Evolutionary conservation across 371 early-diverging fungal genomes (phyloP), one percentile per base, ranked within the genome.

Genomic region (Rhizopus delemar): DNA sequence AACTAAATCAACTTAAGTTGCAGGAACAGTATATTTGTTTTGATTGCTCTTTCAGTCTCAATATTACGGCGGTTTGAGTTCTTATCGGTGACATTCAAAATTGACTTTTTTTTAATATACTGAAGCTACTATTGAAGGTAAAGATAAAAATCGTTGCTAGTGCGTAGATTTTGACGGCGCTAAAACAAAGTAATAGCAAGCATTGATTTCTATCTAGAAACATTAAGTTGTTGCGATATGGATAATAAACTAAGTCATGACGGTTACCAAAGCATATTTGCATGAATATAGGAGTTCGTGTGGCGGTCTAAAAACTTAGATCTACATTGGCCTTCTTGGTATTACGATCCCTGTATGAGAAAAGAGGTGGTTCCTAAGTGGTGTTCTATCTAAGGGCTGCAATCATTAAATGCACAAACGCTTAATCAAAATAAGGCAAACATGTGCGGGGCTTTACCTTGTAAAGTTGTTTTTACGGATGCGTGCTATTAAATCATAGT

Each of bases 201-300:
- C 45, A 43, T 54, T 31, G 38, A 38, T 38, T 38, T 38, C 38
- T 38, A 38, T 54, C 4, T 43, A 43, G 45, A 54, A 54, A 54
- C 45, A 54, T 38, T 54, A 32, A 41, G 33, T 45, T 54, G 41
- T 41, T 54, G 32, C 33, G 31, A 49, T 49, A 8, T 58, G 43
- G 51, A 57, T 57, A 28, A 57, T 57, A 56, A 56, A n/a, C n/a
- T n/a, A n/a, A n/a, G 57, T 56, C 33, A 31, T 38, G 58, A 57
- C 34, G 51, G 51, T 57, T 57, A 39, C 51, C 41, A 38, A 38
- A 57, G 41, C 43, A 57, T 57, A 50, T 49, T 57, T 51, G 49
- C 49, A 31, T 51, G 51, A 57, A 57, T 28, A 51, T 41, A 28
- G 41, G 41, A 38, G 41, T 41, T 38, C 51, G 34, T 57, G 58